A percentile compares a stretch with the other conserved stretches of the same genome.
phyloP scores from a whole-genome alignment of 306 rosid genomes.

The Notholithocarpus densiflorus region DNA sequence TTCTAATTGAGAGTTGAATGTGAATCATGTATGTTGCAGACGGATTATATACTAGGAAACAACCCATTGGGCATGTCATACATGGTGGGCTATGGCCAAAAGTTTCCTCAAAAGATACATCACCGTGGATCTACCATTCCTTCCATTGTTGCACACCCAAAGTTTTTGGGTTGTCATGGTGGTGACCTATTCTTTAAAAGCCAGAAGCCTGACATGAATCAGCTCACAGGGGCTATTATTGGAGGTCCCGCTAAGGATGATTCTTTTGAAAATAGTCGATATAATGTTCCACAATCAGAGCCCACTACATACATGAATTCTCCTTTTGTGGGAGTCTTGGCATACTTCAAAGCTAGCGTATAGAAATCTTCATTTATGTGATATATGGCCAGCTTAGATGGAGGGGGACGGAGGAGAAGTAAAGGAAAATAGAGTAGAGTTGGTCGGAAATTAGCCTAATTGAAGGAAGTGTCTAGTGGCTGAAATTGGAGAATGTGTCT shows the following conservation, averaged over 20 bases:
- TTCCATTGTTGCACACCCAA: slow-evolving; percentile 23
- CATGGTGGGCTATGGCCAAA: slow-evolving; percentile 62
- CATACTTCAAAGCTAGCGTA: slow-evolving; percentile 42
- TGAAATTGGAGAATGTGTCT: no score
- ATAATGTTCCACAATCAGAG: slow-evolving; percentile 48
- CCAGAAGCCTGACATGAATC: slow-evolving; percentile 41
- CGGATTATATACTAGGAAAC: slow-evolving; percentile 57
- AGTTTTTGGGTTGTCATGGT: slow-evolving; percentile 26
- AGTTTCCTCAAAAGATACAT: slow-evolving; percentile 49
- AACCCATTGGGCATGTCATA: slow-evolving; percentile 63
- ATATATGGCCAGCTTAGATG: no score
- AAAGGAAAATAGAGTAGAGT: accelerated
- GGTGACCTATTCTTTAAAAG: slow-evolving; percentile 36
- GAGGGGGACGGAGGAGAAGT: no score
- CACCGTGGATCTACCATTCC: slow-evolving; percentile 56
- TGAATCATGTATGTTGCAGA: slow-evolving; percentile 25
- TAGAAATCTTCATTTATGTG: background rate
- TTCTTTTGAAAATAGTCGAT: slow-evolving; percentile 44
- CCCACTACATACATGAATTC: slow-evolving; percentile 69
- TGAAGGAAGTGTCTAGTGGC: no score
- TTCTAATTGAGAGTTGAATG: no score
- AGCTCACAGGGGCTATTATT: slow-evolving; percentile 50
- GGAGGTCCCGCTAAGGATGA: slow-evolving; percentile 57
- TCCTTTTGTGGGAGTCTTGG: slow-evolving; percentile 58
- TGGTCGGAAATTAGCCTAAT: no score